phyloP scores from a whole-genome alignment of 1,139 yeast species.

The Hemisphaericaspora subhashii region DNA sequence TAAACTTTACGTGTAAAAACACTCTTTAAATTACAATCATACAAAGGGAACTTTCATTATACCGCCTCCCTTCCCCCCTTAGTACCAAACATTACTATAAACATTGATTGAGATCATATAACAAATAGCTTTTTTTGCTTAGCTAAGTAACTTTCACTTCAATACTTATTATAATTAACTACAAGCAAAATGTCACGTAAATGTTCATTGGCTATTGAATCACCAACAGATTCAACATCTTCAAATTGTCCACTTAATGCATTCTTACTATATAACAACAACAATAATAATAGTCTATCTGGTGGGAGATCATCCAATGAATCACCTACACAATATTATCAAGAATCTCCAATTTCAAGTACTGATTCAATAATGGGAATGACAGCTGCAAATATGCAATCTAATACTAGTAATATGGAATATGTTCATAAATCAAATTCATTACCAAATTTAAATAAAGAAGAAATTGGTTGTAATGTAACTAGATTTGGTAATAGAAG shows the following conservation, averaged over 20 bases:
- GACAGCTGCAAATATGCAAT: neutral
- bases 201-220: slow-evolving; percentile 25
- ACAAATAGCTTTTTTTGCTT: neutral
- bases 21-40: too few species aligned
- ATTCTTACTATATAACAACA: slow-evolving; percentile 20
- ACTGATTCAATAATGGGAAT: neutral
- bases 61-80: too few species aligned
- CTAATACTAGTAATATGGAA: neutral
- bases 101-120: neutral
- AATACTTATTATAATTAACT: too few species aligned
- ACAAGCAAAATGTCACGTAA: slow-evolving; percentile 9
- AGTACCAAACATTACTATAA: too few species aligned
- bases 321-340: neutral
- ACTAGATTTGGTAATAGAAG: slow-evolving; percentile 11
- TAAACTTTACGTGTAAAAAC: too few species aligned
- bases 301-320: neutral
- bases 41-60: too few species aligned
- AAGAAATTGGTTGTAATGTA: slow-evolving; percentile 7
- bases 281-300: neutral
- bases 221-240: slow-evolving; percentile 13
- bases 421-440: slow-evolving; percentile 7
- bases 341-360: neutral
- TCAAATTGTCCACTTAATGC: slow-evolving; percentile 28
- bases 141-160: too few species aligned
- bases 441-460: slow-evolving; percentile 14